Evolutionary conservation across 2,329 filamentous ascomycete genomes (phyloP).

Genomic region (Diaporthe ilicicola): DNA sequence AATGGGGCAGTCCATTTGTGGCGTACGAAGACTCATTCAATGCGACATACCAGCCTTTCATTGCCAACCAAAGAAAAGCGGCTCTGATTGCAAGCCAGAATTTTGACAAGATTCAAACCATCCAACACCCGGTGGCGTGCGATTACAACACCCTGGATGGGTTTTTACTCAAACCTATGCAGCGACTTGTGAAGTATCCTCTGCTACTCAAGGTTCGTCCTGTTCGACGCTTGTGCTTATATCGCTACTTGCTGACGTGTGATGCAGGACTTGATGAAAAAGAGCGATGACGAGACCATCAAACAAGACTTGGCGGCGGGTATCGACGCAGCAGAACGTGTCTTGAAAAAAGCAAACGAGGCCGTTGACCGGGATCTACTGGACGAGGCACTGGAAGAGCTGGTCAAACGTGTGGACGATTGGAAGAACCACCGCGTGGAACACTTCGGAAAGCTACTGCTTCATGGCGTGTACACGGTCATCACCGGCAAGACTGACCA

Average conservation of each 20-base stretch:
- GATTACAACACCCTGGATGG: conserved; percentile 89
- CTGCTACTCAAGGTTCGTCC: conserved; percentile 78
- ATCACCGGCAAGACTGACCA: conserved; percentile 89
- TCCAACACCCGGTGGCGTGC: conserved; percentile 81
- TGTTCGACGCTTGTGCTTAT: conserved; percentile 22
- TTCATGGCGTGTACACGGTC: conserved; percentile 91
- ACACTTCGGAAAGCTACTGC: conserved; percentile 87
- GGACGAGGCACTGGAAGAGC: conserved; percentile 82
- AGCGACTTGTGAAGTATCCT: conserved; percentile 93
- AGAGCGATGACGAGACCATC: conserved; percentile 76
- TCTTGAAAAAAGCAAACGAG: conserved; percentile 86
- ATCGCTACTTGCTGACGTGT: conserved; percentile 38
- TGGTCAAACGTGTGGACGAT: conserved; percentile 86
- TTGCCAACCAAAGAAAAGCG: conserved; percentile 93
- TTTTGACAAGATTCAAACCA: conserved; percentile 84
- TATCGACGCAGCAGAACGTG: conserved; percentile 82
- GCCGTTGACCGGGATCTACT: conserved; percentile 90
- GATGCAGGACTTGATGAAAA: conserved; percentile 81
- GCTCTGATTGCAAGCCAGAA: conserved; percentile 84
- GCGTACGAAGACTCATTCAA: conserved; percentile 86
- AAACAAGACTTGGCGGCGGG: conserved; percentile 78
- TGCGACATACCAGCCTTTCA: conserved; percentile 90
- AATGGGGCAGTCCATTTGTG: conserved; percentile 94
- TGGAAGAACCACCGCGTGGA: conserved; percentile 95
- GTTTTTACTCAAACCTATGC: conserved; percentile 96